These are phyloP conservation scores for Fusarium concolor DNA, from an alignment of 2,329 filamentous ascomycete species.

Conservation along the genomic window DNA sequence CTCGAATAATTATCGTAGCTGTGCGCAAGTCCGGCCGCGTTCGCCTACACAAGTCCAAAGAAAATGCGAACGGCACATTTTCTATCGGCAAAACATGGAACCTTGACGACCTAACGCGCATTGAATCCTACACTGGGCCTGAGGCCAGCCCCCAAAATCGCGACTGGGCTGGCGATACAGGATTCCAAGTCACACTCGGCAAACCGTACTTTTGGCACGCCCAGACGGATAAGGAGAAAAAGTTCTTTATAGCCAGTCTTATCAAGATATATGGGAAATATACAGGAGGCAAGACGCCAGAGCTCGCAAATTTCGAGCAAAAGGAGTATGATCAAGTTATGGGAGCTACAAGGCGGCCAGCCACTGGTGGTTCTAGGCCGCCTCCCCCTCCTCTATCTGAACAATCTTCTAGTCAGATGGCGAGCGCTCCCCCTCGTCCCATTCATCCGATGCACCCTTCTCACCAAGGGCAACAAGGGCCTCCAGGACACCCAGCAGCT, in stretches of 20 bases:
- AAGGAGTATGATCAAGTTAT: constrained; percentile 81
- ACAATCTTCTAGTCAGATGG: constrained; percentile 31
- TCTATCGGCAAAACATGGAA: constrained; percentile 99
- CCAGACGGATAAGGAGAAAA: constrained; percentile 93
- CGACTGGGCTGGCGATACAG: constrained; percentile 84
- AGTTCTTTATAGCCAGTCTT: constrained; percentile 96
- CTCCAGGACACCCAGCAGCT: constrained; percentile 27
- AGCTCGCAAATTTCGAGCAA: constrained; percentile 84
- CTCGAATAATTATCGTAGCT: constrained; percentile 90
- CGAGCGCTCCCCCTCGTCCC: constrained; percentile 35
- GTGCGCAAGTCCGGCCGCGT: constrained; percentile 93
- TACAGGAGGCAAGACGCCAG: constrained; percentile 84
- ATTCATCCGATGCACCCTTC: constrained; percentile 29
- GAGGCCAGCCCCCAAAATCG: constrained; percentile 68
- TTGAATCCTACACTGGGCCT: constrained; percentile 82
- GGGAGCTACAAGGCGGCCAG: constrained; percentile 63
- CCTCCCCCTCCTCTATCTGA: constrained; percentile 47
- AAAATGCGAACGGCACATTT: constrained; percentile 93
- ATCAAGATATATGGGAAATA: constrained; percentile 98
- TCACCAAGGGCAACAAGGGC: constrained; percentile 20
- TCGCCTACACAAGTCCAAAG: constrained; percentile 95
- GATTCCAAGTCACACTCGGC: constrained; percentile 87
- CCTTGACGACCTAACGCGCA: constrained; percentile 85
- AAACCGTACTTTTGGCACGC: constrained; percentile 99
- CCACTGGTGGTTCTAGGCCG: constrained; percentile 37